Percentiles rank a stretch among this genome's conserved stretches.
These are phyloP conservation scores for Penicillium dipodomyicola DNA, from an alignment of 495 filamentous ascomycete species.

Conservation along the genomic window DNA sequence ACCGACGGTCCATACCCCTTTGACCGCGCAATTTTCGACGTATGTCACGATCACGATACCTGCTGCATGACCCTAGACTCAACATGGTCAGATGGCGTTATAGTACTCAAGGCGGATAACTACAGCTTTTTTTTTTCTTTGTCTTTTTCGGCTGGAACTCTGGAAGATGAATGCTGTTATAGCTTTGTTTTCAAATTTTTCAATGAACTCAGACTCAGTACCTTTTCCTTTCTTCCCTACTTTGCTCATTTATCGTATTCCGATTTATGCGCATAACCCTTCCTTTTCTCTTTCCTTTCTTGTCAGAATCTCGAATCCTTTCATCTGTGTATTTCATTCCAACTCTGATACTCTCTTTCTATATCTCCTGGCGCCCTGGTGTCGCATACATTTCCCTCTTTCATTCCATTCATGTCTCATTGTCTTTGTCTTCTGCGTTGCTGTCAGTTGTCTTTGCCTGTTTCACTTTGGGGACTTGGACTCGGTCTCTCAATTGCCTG, in stretches of 20 bases:
- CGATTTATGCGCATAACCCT: not conserved
- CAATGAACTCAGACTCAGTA: conserved; percentile 5
- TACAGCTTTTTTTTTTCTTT: conserved; percentile 18
- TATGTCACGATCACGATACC: conserved; percentile 50
- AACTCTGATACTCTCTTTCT: conserved; percentile 17
- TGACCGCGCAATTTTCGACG: conserved; percentile 38
- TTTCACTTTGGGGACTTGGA: not conserved
- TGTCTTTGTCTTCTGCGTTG: conserved; percentile 6
- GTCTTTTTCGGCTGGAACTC: conserved; percentile 13
- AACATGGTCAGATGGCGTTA: conserved; percentile 44
- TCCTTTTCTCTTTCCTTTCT: conserved; percentile 17
- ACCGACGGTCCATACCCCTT: conserved; percentile 26
- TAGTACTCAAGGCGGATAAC: conserved; percentile 38
- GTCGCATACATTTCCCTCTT: conserved; percentile 23
- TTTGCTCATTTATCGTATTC: conserved; percentile 16
- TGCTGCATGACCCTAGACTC: conserved; percentile 47
- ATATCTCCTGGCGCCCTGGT: conserved; percentile 18
- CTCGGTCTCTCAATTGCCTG: not conserved
- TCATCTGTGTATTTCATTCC: conserved; percentile 20
- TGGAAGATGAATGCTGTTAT: conserved; percentile 9
- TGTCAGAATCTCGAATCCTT: conserved; percentile 15
- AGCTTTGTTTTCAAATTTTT: conserved; percentile 6
- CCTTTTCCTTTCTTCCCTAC: conserved; percentile 16
- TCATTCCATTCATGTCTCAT: not conserved
- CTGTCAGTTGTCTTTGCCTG: conserved; percentile 7